Evolutionary conservation across 179 eudicot species (phyloP).

Genomic region (Silene vulgaris): DNA sequence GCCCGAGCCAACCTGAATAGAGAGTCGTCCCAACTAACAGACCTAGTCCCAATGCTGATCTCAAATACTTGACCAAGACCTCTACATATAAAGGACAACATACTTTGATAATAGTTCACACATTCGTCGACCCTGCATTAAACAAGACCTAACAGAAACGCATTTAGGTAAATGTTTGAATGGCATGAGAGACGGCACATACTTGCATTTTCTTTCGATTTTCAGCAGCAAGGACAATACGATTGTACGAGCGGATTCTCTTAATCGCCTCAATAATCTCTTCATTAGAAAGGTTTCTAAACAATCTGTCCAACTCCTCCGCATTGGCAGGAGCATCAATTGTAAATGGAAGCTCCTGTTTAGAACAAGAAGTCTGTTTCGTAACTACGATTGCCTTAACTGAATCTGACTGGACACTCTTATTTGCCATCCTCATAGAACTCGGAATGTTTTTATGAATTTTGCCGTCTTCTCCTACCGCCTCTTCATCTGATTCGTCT

Average conservation of each 20-base stretch:
- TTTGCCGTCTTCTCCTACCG: slow-evolving; percentile 28
- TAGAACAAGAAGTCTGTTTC: slow-evolving; percentile 28
- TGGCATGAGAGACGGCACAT: slow-evolving; percentile 25
- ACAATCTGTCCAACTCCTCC: slow-evolving; percentile 54
- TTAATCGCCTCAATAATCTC: slow-evolving; percentile 74
- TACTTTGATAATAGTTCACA: neutral
- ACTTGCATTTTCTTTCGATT: slow-evolving; percentile 92
- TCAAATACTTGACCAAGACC: neutral
- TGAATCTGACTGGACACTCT: slow-evolving; percentile 18
- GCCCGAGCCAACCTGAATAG: too few relatives aligned
- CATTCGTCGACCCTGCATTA: neutral
- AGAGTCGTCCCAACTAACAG: too few relatives aligned
- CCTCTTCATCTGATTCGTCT: slow-evolving; percentile 35
- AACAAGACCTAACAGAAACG: neutral
- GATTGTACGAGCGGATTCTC: slow-evolving; percentile 71
- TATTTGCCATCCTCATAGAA: slow-evolving; percentile 26
- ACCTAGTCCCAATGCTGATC: neutral
- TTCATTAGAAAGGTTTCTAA: slow-evolving; percentile 55
- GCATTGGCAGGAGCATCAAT: slow-evolving; percentile 72
- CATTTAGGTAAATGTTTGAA: neutral
- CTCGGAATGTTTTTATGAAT: slow-evolving; percentile 15
- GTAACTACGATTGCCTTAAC: slow-evolving; percentile 26
- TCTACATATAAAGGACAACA: neutral
- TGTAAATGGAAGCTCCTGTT: slow-evolving; percentile 69
- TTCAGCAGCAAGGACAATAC: slow-evolving; percentile 77